These are phyloP conservation scores for Penicillium waksmanii DNA, from an alignment of 495 filamentous ascomycete genomes.

Conservation along the genomic window DNA sequence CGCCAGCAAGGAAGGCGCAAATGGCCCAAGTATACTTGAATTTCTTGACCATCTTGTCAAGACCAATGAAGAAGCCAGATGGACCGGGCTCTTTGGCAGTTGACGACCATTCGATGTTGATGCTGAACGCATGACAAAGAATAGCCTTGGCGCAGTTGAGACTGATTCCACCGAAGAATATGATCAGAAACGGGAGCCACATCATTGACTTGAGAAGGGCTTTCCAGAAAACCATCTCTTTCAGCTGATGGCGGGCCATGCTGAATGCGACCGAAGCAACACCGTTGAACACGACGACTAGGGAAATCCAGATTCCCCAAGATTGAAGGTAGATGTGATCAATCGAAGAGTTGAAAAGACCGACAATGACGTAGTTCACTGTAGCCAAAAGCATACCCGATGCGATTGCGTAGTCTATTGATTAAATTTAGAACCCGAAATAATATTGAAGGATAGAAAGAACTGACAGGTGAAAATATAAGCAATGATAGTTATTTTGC, in stretches of 20 bases:
- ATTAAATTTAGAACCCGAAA: conserved; percentile 56
- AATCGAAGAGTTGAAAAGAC: conserved; percentile 72
- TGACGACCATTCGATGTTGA: conserved; percentile 73
- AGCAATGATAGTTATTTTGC: conserved; percentile 78
- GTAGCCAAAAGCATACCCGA: conserved; percentile 40
- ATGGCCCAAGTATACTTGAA: conserved; percentile 43
- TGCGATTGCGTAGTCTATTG: conserved; percentile 41
- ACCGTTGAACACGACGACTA: conserved; percentile 44
- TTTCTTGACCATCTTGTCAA: conserved; percentile 34
- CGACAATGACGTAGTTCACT: conserved; percentile 43
- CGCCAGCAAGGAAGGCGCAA: conserved; percentile 6
- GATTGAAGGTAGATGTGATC: conserved; percentile 78
- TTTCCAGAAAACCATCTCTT: too few relatives aligned
- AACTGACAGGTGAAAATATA: conserved; percentile 47
- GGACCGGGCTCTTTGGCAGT: conserved; percentile 63
- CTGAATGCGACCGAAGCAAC: too few relatives aligned
- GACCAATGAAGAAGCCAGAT: conserved; percentile 32
- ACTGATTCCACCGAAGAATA: too few relatives aligned
- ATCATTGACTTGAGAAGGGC: too few relatives aligned
- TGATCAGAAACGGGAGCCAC: too few relatives aligned
- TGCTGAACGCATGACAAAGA: conserved; percentile 37
- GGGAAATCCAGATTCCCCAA: conserved; percentile 49
- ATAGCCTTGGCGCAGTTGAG: too few relatives aligned
- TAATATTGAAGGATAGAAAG: too few relatives aligned
- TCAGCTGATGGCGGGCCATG: too few relatives aligned